Percentiles rank a stretch among this genome's conserved stretches.
Evolutionary conservation across 371 early-diverging fungal species (phyloP).

Genomic region (Circinella umbellata): DNA sequence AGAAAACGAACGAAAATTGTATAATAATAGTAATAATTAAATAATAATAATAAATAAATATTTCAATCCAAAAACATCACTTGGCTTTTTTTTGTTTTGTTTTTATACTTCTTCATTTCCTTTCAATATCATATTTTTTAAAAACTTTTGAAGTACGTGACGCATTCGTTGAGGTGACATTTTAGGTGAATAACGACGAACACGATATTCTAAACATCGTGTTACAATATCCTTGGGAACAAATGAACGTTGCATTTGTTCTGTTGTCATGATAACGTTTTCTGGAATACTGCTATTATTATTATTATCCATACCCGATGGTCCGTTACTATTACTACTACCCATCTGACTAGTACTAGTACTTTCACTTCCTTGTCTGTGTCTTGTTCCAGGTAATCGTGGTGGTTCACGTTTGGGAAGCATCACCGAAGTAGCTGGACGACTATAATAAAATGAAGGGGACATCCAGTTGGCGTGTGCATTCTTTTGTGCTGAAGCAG

Average conservation of each 20-base stretch:
- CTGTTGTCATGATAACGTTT: slow-evolving; percentile 12
- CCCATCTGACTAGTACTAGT: background rate
- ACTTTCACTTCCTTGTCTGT: slow-evolving; percentile 16
- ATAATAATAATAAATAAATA: too few species aligned
- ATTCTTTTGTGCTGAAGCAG: slow-evolving; percentile 53
- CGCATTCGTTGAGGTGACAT: slow-evolving; percentile 54
- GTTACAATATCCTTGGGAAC: slow-evolving; percentile 49
- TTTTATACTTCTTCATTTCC: slow-evolving; percentile 33
- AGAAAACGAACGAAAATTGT: too few species aligned
- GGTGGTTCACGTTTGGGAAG: slow-evolving; percentile 30
- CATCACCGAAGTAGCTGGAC: slow-evolving; percentile 46
- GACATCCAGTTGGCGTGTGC: slow-evolving; percentile 56
- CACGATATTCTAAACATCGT: slow-evolving; percentile 49
- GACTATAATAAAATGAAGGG: slow-evolving; percentile 53
- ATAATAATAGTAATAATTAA: too few species aligned
- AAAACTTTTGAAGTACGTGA: slow-evolving; percentile 49
- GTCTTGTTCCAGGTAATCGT: background rate
- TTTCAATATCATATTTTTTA: slow-evolving; percentile 54
- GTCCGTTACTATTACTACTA: too few species aligned
- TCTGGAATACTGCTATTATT: slow-evolving; percentile 1
- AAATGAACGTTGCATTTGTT: slow-evolving; percentile 27
- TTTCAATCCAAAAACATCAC: too few species aligned
- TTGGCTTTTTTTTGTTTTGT: too few species aligned
- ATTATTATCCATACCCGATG: too few species aligned
- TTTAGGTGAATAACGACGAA: slow-evolving; percentile 48